Base-by-base conservation (phyloP, 2,329 filamentous ascomycete genomes). In the Dothidotthia symphoricarpi region DNA sequence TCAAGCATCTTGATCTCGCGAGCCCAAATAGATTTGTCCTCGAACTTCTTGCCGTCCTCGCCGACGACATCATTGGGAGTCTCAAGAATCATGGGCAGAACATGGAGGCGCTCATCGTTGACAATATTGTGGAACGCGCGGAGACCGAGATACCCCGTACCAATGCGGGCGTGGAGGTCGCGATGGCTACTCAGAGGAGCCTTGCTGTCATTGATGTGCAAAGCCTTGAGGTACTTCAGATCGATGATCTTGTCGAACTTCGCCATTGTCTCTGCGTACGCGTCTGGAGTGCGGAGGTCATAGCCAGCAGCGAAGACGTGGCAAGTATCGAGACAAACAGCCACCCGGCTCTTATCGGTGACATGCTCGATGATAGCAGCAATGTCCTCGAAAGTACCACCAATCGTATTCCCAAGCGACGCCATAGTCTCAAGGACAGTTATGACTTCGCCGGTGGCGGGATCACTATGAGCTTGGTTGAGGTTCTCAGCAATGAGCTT, bases 351-450 rank as follows among this genome's bases (percentile, higher is more conserved):
- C 70, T 95, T 94, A 64, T 95, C 81, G 15, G 89, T 78, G 16
- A 97, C 80, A 7, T 82, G 74, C 11, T 77, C 77, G 52, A 98
- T 94, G 48, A 96, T 87, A 57, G 89, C 86, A 10, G 84, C 77
- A 31, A 98, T 76, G 56, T 98, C 91, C 62, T 90, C 83, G 63
- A 95, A 95, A 1, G 78, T 83, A 12, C 82, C 83, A 19, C 93
- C 93, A 34, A 98, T 81, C 4, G 94, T 83, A 56, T 93, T 95
- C 34, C 90, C 90, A 3, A 60, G 39, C 1, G 88, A 88, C 1
- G 91, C 93, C 90, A 97, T 97, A 45, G 95, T 97, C 69, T 98
- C 93, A 3, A 98, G 73, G 1, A 97, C 77, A 0, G 90, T 93
- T 24, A 91, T 75, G 1, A 96, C 91, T 1, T 75, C 76, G 27